A percentile compares a stretch with the other conserved stretches of the same genome.
Evolutionary conservation across 2,329 filamentous ascomycete species (phyloP).

Genomic region (Scedosporium aurantiacum): DNA sequence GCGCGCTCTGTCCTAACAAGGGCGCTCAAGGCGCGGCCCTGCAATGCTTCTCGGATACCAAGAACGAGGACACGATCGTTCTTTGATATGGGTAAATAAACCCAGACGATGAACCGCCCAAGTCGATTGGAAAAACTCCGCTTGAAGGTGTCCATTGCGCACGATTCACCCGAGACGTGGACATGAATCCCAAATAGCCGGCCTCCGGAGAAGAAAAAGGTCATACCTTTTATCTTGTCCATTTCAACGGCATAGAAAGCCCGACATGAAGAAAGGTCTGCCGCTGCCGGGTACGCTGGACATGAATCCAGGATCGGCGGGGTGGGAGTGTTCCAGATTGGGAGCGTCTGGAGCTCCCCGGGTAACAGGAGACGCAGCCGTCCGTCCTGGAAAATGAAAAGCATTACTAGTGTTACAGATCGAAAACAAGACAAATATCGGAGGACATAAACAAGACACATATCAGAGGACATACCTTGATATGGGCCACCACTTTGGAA

Average conservation of each 20-base stretch:
- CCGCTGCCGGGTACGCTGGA: background rate
- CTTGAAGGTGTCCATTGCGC: background rate
- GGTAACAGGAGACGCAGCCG: background rate
- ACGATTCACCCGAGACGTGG: background rate
- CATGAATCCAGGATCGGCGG: background rate
- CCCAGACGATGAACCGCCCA: background rate
- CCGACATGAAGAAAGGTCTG: background rate
- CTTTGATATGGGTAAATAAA: background rate
- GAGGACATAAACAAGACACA: background rate
- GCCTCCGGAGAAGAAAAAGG: background rate
- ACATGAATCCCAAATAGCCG: background rate
- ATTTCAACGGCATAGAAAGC: background rate
- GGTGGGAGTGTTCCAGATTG: background rate
- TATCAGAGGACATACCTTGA: background rate
- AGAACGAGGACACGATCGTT: background rate
- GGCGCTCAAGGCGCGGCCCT: background rate
- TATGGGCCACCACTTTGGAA: background rate
- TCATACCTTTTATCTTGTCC: background rate
- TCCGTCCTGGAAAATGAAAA: background rate
- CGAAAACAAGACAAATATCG: background rate
- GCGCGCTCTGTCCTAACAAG: background rate
- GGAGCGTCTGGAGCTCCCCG: background rate
- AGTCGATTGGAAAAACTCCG: background rate
- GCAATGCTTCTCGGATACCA: background rate
- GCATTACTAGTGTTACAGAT: too few species aligned